Evolutionary conservation across 345 rosid species (phyloP), one percentile per base, ranked within the genome.

Genomic region (Lepidium aucheri): DNA sequence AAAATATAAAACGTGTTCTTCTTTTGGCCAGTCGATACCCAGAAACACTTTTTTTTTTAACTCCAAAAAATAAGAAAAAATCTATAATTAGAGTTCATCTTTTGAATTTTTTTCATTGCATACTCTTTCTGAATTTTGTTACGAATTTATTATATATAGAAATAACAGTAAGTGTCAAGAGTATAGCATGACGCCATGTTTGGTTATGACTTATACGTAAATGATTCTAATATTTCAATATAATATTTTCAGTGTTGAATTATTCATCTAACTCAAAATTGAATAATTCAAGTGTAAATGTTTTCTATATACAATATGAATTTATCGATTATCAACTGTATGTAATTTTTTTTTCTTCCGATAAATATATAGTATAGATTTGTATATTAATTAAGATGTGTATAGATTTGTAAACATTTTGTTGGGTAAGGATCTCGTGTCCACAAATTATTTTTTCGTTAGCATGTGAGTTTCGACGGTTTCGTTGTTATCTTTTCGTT

Each of bases 371-470:
- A 26, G 26, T 8, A 24, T 24, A 24, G 26, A 24, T 24, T 24
- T 18, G 28, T 46, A 10, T 20, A 46, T 10, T 44, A 14, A 22
- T 11, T 8, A 22, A 22, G 12, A 47, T 58, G 13, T 58, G 13
- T 18, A 28, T 38, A 17, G 28, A 59, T 18, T 22, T 13, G 39
- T 45, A 12, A 28, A 17, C 13, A 26, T 35, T 30, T 46, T 6
- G n/a, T 14, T 34, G 33, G 39, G 42, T 60, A 60, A 53, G 69
- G 55, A 35, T 63, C 63, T 70, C 64, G 69, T 70, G 75, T 62
- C 57, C 64, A 45, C 42, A 45, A 17, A 35, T 11, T 61, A 24
- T 8, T 53, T 11, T 33, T 53, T 62, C 68, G 17, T 13, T 15
- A 18, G 39, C 62, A 24, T 53, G 69, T 63, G 70, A 64, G 20